Evolutionary conservation across 148 eudicot genomes (phyloP).

Genomic region (Diospyros lotus): DNA sequence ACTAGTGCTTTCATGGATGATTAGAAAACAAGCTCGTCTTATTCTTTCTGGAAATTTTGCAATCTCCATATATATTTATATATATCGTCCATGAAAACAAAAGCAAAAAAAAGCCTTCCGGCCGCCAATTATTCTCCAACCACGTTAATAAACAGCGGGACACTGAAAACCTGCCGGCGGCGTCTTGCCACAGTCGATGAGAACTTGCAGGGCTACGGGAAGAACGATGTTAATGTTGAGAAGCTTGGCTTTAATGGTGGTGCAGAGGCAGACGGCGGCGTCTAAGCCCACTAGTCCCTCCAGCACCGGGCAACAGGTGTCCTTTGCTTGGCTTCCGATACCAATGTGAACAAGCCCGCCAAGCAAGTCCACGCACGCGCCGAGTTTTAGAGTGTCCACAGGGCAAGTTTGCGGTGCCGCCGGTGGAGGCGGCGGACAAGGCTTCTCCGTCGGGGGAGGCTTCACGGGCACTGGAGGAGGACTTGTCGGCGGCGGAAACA

Average conservation of each 20-base stretch:
- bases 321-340: slow-evolving; percentile 49
- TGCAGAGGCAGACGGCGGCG: slow-evolving; percentile 79
- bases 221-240: slow-evolving; percentile 55
- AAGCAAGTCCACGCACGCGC: slow-evolving; percentile 73
- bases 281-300: slow-evolving; percentile 60
- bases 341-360: slow-evolving; percentile 72
- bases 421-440: slow-evolving; percentile 37
- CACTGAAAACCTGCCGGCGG: slow-evolving; percentile 58
- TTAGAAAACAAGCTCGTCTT: too few species aligned
- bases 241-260: slow-evolving; percentile 55
- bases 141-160: too few species aligned
- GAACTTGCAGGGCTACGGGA: slow-evolving; percentile 71
- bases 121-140: too few species aligned
- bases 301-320: slow-evolving; percentile 59
- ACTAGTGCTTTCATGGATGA: too few species aligned
- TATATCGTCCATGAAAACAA: too few species aligned
- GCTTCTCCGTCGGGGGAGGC: neutral
- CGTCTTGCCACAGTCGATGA: slow-evolving; percentile 66
- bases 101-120: too few species aligned
- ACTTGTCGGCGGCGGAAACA: slow-evolving; percentile 16
- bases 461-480: slow-evolving; percentile 12
- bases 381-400: slow-evolving; percentile 53
- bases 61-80: too few species aligned
- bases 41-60: too few species aligned
- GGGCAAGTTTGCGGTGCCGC: slow-evolving; percentile 37